Conservation (phyloP, 129 eudicot genomes). For the Helichrysum umbraculigerum region DNA sequence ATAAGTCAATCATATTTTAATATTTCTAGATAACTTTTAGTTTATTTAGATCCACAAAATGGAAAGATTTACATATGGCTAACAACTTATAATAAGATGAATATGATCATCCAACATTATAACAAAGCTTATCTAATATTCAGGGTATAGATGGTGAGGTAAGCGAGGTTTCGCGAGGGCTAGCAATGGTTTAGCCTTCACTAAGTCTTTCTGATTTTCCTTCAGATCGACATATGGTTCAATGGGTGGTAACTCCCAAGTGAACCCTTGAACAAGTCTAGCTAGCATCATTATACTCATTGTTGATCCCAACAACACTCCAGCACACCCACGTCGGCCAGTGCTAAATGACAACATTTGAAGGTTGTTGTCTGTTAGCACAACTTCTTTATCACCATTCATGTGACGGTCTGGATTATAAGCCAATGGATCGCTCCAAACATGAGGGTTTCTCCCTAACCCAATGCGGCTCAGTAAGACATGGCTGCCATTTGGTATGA, state of each 20-base stretch:
- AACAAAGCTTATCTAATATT: neutral
- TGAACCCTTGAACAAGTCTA: slow-evolving; percentile 34
- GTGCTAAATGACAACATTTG: slow-evolving; percentile 22
- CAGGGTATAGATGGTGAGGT: slow-evolving; percentile 19
- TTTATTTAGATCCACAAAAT: too few relatives aligned
- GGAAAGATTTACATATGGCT: too few relatives aligned
- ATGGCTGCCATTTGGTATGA: slow-evolving; percentile 39
- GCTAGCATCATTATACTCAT: slow-evolving; percentile 32
- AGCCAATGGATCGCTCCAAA: slow-evolving; percentile 25
- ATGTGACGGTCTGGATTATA: slow-evolving; percentile 31
- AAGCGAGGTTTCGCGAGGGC: slow-evolving; percentile 25
- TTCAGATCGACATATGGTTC: slow-evolving; percentile 13
- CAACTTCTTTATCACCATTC: slow-evolving; percentile 13
- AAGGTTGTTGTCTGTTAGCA: slow-evolving; percentile 14
- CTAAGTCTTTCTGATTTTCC: slow-evolving; percentile 1
- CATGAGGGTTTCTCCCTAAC: slow-evolving; percentile 22
- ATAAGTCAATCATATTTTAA: too few relatives aligned
- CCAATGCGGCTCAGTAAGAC: slow-evolving; percentile 26
- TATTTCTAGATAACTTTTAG: too few relatives aligned
- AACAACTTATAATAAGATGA: too few relatives aligned
- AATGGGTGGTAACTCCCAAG: slow-evolving; percentile 24
- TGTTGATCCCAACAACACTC: slow-evolving; percentile 26
- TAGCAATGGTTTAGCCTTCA: slow-evolving; percentile 30
- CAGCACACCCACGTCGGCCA: slow-evolving; percentile 28
- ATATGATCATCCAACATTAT: too few relatives aligned